A percentile compares a stretch with the other conserved stretches of the same genome.
These are phyloP conservation scores for Halenospora varia DNA, from an alignment of 495 filamentous ascomycete genomes.

Conservation along the genomic window DNA sequence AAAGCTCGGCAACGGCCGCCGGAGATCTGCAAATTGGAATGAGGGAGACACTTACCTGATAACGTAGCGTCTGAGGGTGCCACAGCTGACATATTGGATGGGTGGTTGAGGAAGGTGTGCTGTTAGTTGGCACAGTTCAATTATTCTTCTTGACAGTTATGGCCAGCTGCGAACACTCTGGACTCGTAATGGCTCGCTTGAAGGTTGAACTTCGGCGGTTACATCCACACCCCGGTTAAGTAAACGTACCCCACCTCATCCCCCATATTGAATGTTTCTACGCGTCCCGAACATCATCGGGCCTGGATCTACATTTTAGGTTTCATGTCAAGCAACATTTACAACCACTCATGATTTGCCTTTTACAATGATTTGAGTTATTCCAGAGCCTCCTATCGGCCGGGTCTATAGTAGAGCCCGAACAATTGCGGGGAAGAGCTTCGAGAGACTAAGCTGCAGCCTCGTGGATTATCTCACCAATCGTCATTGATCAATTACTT, in stretches of 20 bases:
- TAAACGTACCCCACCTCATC: background rate
- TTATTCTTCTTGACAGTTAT: background rate
- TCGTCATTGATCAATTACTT: background rate
- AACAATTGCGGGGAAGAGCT: constrained; percentile 1
- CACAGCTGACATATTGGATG: constrained; percentile 24
- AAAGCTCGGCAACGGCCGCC: background rate
- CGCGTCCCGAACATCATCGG: background rate
- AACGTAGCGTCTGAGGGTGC: constrained; percentile 24
- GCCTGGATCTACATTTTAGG: background rate
- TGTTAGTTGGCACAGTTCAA: background rate
- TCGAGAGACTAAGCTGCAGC: background rate
- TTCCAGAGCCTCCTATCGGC: background rate
- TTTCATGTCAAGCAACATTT: background rate
- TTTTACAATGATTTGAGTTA: constrained; percentile 3
- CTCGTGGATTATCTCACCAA: background rate
- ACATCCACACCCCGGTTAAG: background rate
- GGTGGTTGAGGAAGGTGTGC: background rate
- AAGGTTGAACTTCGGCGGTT: background rate
- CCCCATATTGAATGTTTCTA: background rate
- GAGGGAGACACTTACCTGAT: constrained; percentile 23
- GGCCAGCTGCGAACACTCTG: background rate
- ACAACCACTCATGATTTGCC: background rate
- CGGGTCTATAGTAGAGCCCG: background rate
- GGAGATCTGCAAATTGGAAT: background rate
- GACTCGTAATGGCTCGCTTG: constrained; percentile 9